Evolutionary conservation across 495 filamentous ascomycete species (phyloP).

Genomic region (Hypomontagnella monticulosa): DNA sequence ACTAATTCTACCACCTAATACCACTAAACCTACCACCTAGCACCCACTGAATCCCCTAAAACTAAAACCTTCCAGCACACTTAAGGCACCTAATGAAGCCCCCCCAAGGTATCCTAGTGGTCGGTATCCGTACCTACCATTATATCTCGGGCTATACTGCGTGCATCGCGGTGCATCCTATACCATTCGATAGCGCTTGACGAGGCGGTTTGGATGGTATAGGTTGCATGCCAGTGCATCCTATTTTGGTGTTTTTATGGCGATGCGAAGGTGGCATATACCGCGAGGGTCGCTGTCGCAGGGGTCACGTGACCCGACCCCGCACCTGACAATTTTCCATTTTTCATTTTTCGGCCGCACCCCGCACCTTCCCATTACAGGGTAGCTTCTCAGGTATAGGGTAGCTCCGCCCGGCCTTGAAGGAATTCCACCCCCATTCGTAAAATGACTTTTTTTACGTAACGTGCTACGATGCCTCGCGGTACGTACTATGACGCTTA

Average conservation of each 20-base stretch:
- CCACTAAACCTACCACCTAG: neutral
- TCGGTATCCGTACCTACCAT: neutral
- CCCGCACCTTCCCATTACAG: too few relatives aligned
- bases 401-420: too few relatives aligned
- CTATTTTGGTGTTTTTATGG: too few relatives aligned
- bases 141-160: neutral
- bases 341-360: too few relatives aligned
- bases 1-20: neutral
- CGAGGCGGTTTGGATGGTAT: neutral
- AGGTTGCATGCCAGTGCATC: neutral
- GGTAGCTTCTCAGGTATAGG: neutral
- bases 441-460: too few relatives aligned
- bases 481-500: too few relatives aligned
- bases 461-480: too few relatives aligned
- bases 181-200: neutral
- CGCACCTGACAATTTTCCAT: too few relatives aligned
- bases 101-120: neutral
- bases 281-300: too few relatives aligned
- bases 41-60: neutral
- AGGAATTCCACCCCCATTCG: too few relatives aligned
- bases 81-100: neutral
- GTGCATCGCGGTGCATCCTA: neutral
- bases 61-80: neutral
- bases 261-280: too few relatives aligned
- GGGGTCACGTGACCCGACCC: constrained; percentile 3